A percentile compares a stretch with the other conserved stretches of the same genome.
Conservation (phyloP, 192 early-diverging fungal genomes). For the Linnemannia elongata region DNA sequence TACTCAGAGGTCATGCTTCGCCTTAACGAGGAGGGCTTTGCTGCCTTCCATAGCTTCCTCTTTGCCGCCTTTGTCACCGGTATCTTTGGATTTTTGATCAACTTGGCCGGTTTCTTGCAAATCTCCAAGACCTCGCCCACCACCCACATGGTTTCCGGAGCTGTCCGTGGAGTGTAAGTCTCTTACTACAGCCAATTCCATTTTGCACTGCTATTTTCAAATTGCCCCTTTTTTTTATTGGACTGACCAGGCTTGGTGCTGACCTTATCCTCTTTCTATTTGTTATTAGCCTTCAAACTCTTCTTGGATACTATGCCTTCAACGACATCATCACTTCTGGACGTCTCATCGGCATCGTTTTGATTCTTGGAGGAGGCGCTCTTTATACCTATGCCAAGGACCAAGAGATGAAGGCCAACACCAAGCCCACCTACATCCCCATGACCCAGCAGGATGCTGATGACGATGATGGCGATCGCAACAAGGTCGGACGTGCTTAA, state of each 20-base stretch:
- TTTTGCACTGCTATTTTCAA: background rate
- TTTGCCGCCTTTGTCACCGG: conserved; percentile 62
- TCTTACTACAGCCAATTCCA: background rate
- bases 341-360: conserved; percentile 56
- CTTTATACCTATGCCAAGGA: conserved; percentile 59
- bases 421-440: conserved; percentile 50
- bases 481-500: conserved; percentile 26
- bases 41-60: conserved; percentile 42
- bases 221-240: background rate
- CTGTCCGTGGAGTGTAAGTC: conserved; percentile 68
- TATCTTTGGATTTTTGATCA: conserved; percentile 72
- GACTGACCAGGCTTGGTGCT: no score
- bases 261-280: background rate
- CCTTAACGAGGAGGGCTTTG: background rate
- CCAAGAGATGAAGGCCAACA: conserved; percentile 46
- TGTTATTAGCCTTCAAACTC: conserved; percentile 51
- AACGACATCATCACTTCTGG: conserved; percentile 53
- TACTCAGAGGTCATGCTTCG: conserved; percentile 5
- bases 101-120: conserved; percentile 73
- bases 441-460: conserved; percentile 49
- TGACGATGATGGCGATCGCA: conserved; percentile 12
- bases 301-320: conserved; percentile 54
- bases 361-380: conserved; percentile 56
- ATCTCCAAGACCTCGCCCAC: conserved; percentile 75
- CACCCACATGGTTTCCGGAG: conserved; percentile 72